phyloP scores from a whole-genome alignment of 345 rosid species.

The Gossypium australe region DNA sequence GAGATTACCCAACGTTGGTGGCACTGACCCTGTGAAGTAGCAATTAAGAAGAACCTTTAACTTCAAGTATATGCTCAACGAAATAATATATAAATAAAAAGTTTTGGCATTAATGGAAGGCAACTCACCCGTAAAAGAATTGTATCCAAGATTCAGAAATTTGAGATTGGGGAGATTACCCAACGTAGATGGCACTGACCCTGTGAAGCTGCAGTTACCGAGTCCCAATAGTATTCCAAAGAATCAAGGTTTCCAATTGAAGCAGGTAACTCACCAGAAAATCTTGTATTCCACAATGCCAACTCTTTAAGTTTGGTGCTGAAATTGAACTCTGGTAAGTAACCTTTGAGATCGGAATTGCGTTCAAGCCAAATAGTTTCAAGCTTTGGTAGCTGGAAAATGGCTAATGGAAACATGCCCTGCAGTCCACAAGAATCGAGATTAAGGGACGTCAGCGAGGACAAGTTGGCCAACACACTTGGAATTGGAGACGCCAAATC shows the following conservation, averaged over 20 bases:
- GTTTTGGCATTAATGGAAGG: background rate
- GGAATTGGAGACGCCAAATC: conserved; percentile 1
- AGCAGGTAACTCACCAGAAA: conserved; percentile 11
- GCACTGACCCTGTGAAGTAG: conserved; percentile 16
- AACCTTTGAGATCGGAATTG: conserved; percentile 3
- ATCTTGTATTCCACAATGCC: background rate
- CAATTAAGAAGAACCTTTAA: background rate
- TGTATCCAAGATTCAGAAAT: background rate
- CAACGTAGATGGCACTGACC: background rate
- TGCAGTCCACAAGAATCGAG: background rate
- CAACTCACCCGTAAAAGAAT: background rate
- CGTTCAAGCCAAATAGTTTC: background rate
- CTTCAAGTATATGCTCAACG: background rate
- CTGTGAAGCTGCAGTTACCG: conserved; percentile 8
- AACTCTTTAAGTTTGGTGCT: background rate
- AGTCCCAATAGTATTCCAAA: background rate
- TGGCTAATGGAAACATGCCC: background rate
- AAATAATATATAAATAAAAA: too few species aligned
- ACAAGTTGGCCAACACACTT: background rate
- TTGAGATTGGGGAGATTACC: background rate
- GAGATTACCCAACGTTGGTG: conserved; percentile 19
- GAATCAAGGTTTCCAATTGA: conserved; percentile 17
- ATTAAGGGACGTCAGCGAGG: background rate
- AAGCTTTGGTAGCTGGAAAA: conserved; percentile 10
- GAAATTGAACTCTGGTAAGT: conserved; percentile 20